phyloP scores from a whole-genome alignment of 2,329 filamentous ascomycete genomes.

The Fusarium sp. region DNA sequence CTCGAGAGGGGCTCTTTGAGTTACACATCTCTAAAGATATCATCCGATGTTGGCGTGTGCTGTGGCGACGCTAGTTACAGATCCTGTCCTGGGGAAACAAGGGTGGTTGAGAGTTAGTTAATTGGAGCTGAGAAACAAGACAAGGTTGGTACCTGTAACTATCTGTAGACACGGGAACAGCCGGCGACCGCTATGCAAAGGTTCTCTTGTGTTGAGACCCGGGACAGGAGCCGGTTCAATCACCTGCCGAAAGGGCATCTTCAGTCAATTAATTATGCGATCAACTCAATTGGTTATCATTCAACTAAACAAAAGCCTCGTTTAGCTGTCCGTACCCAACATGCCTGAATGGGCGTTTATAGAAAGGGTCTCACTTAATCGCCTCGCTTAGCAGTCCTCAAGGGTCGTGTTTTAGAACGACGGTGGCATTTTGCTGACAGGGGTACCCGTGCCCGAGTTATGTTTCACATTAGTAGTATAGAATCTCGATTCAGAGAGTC shows the following conservation, averaged over 20 bases:
- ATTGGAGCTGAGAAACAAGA: conserved; percentile 12
- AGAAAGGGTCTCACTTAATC: conserved; percentile 6
- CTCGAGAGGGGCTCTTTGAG: conserved; percentile 15
- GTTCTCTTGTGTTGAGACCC: neutral
- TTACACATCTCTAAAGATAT: conserved; percentile 44
- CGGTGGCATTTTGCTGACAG: conserved; percentile 18
- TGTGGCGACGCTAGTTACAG: conserved; percentile 34
- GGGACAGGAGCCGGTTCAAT: conserved; percentile 2
- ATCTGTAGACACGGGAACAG: conserved; percentile 6
- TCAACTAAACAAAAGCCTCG: neutral
- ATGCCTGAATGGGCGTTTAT: conserved; percentile 25
- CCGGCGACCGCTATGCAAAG: neutral
- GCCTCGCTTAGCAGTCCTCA: neutral
- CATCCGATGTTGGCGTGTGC: conserved; percentile 44
- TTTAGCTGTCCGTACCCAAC: neutral
- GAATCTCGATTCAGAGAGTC: conserved; percentile 21
- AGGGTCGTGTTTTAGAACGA: neutral
- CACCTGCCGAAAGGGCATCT: neutral
- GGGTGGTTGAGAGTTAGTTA: neutral
- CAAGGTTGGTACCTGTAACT: neutral
- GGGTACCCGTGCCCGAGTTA: conserved; percentile 31
- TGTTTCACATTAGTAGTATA: conserved; percentile 33
- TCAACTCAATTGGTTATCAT: neutral
- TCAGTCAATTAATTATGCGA: neutral
- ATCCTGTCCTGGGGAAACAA: conserved; percentile 28